Base-by-base conservation (phyloP, 176 grass and related monocot genomes). In the Saccharum officinarum region DNA sequence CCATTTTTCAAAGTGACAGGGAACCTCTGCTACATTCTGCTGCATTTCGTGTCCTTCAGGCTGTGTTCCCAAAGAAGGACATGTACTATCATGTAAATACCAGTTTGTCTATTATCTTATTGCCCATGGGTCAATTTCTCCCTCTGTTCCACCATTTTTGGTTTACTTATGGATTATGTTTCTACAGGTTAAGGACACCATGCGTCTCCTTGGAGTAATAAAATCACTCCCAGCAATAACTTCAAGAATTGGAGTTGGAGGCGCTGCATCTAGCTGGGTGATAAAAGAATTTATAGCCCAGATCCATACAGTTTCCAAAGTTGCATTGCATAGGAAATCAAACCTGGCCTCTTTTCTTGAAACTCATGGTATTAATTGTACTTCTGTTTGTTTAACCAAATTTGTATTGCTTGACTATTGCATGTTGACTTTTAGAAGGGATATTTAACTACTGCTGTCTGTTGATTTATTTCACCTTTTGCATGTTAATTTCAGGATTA, bases 261-360 rank as follows among this genome's bases (percentile, higher is more conserved):
- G 95, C 77, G 80, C 96, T 83, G 91, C 93, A 83, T 95, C 96
- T 80, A 87, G 86, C 36, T 98, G 96, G 93, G 93, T 98, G 81
- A 89, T 92, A 83, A 95, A 93, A 86, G 96, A 98, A 80, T 98
- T 98, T 84, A 92, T 93, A 81, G 88, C 89, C 74, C 96, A 98
- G 81, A 94, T 95, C 67, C 91, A 94, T 86, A 92, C 93, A 36
- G 91, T 98, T 67, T 92, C 93, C 11, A 95, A 95, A 87, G 89
- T 98, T 75, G 89, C 96, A 81, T 73, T 91, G 79, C 86, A 90
- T 68, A 89, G 96, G 81, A 94, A 87, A 89, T 84, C 77, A 22
- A 98, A 98, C 78, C 87, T 98, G 86, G 91, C 91, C 26, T 65
- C 86, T 52, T 98, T 98, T 86, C 93, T 98, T 31, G 83, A 95